Base-by-base conservation (phyloP, 805 yeast species). In the Zygosaccharomyces rouxii region DNA sequence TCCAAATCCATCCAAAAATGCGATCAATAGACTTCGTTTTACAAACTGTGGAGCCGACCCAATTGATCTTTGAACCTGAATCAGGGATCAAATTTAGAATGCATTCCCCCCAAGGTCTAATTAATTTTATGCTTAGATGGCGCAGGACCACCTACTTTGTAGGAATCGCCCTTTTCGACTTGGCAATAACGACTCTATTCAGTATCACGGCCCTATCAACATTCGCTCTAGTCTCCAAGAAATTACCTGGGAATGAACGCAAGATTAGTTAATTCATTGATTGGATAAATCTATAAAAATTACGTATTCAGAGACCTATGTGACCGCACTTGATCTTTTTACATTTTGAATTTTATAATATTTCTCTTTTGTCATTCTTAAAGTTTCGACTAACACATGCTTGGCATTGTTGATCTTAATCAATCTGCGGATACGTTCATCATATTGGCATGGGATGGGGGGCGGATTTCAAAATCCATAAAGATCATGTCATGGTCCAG, bases 101-200 rank as follows among this genome's bases (percentile, higher is more conserved):
- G 55, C 55, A 53, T 45, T 62, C 62, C 35, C 48, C 53, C 5
- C 64, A 63, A 42, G 67, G 63, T 11, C 37, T 63, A 42, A 54
- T 67, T 43, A 62, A 64, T 44, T 47, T 63, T 11, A 64, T 64
- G 69, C 41, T 61, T 22, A 54, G 61, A 26, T 54, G 58, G 54
- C 49, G 46, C 13, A 49, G 52, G 29, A 33, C 62, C 9, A 54
- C 66, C 5, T 58, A 63, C 44, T 30, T 55, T 2, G 49, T 58
- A 22, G 69, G 69, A 1, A 54, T 53, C 7, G 19, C 47, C 1
- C 40, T 56, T 6, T 58, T 62, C 31, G 57, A 58, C 31, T 26
- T 49, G 4, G 42, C 53, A 6, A 42, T 58, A 9, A 40, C 56
- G 1, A 33, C 48, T 13, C 39, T 62, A 21, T 62, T 62, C 45